A percentile compares a stretch with the other conserved stretches of the same genome.
Evolutionary conservation across 352 stramenopile genomes (phyloP).

Genomic region (Phytophthora sp.): DNA sequence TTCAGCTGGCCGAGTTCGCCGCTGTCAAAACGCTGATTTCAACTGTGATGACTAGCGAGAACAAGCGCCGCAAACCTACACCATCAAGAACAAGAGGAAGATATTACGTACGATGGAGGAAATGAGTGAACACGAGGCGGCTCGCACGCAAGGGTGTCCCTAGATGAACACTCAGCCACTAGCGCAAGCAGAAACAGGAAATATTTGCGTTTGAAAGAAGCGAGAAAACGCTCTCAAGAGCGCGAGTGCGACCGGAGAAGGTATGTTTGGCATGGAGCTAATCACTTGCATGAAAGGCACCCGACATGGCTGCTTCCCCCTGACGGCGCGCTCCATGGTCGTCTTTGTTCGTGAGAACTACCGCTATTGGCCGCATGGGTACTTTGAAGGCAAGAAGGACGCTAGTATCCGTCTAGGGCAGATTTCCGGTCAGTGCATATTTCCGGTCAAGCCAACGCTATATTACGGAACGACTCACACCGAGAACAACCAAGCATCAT

Average conservation of each 20-base stretch:
- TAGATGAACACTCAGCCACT: not conserved
- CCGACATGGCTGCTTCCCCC: not conserved
- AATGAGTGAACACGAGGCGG: constrained; percentile 6
- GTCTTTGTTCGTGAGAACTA: constrained; percentile 5
- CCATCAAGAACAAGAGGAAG: constrained; percentile 8
- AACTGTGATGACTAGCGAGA: not conserved
- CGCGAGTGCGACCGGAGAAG: constrained; percentile 1
- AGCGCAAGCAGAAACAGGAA: not conserved
- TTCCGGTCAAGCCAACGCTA: too few species aligned
- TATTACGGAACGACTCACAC: too few species aligned
- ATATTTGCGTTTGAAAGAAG: constrained; percentile 7
- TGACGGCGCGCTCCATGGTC: not conserved
- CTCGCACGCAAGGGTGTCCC: not conserved
- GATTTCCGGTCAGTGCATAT: too few species aligned
- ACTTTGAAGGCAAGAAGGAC: constrained; percentile 4
- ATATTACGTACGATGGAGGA: not conserved
- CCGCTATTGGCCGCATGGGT: not conserved
- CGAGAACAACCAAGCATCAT: too few species aligned
- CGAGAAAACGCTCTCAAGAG: not conserved
- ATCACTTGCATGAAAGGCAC: constrained; percentile 12
- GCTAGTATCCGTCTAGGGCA: too few species aligned
- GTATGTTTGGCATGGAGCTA: constrained; percentile 9
- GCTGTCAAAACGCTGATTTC: too few species aligned
- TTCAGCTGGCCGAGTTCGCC: too few species aligned
- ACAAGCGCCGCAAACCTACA: constrained; percentile 1